Base-by-base conservation (phyloP, 371 early-diverging fungal species). In the Capniomyces stellatus region DNA sequence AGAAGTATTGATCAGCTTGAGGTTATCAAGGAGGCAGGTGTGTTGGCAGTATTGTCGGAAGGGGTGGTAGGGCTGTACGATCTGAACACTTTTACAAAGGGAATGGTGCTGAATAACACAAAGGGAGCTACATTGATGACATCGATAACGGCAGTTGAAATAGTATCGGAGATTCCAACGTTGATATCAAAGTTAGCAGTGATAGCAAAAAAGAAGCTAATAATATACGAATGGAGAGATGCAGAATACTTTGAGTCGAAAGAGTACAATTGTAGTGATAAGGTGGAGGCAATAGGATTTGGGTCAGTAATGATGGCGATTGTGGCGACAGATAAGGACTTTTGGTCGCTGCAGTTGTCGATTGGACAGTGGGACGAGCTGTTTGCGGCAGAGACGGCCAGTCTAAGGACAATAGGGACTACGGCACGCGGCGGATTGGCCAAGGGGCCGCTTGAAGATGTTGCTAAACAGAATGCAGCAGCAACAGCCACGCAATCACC, bases 211-310 rank as follows among this genome's bases (percentile, higher is more conserved):
- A 76, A 77, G 57, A 79, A 74, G 60, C 62, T 86, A 18, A 53
- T 81, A 24, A 78, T 86, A 24, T 78, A 79, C 66, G 76, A 79
- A 3, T 86, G 87, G 87, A 73, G 78, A 46, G 85, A 86, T 61
- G 77, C 82, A 3, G 82, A 83, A 54, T 84, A 81, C 52, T 60
- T 52, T 56, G 62, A 69, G 56, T 56, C 60, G 22, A 54, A 54
- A 44, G 68, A 68, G 41, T 64, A 60, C 58, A 49, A 59, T 27
- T 56, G 64, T 2, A 54, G 61, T 0, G 68, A 68, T 28, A 52
- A 44, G 27, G 60, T 68, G 4, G 55, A 48, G 4, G 55, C 69
- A n/a, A 63, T 68, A 59, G 62, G 67, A 47, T 68, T 68, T 52
- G 54, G 61, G 6, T 53, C 68, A 0, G 56, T 64, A 1, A 57